Evolutionary conservation across 2,329 filamentous ascomycete genomes (phyloP), one percentile per base, ranked within the genome.

Genomic region (Diplodia sapinea): DNA sequence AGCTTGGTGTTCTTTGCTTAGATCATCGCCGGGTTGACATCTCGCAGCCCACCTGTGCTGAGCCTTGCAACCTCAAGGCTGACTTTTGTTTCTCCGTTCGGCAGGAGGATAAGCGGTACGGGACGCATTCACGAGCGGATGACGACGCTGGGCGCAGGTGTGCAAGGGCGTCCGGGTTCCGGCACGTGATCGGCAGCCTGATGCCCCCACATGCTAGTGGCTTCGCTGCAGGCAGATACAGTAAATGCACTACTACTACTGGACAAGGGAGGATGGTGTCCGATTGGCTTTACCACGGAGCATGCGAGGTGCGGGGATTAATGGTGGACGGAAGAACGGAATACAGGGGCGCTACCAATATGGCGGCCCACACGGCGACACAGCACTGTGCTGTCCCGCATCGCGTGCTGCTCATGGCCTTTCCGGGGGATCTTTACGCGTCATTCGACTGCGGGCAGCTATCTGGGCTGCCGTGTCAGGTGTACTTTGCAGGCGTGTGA

Each of bases 1-100:
- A 61, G 56, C 56, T 61, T 61, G 56, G 56, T 61, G 40, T 61
- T 61, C 26, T 49, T 61, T 49, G 38, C 15, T 20, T 23, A 26
- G 38, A 47, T 47, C 23, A 38, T 9, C 36, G 15, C 36, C 20
- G 43, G 55, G 7, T n/a, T 38, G n/a, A 17, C 8, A 7, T 17
- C 9, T 43, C 20, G 15, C 38, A n/a, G 26, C 55, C 20, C 11
- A n/a, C 15, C 17, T 38, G 17, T 26, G 54, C 36, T 43, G 12
- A 20, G 55, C 55, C 55, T 38, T 36, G 29, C 36, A 7, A 20
- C n/a, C 36, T 9, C 26, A 38, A n/a, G 54, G 54, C 54, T n/a
- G 17, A 40, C 13, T 17, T 43, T 15, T 4, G 15, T 8, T 59
- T 29, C 55, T 43, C 7, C 33, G 55, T 17, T 36, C 2, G 55